phyloP scores from a whole-genome alignment of 495 filamentous ascomycete species.

The Letharia columbiana region DNA sequence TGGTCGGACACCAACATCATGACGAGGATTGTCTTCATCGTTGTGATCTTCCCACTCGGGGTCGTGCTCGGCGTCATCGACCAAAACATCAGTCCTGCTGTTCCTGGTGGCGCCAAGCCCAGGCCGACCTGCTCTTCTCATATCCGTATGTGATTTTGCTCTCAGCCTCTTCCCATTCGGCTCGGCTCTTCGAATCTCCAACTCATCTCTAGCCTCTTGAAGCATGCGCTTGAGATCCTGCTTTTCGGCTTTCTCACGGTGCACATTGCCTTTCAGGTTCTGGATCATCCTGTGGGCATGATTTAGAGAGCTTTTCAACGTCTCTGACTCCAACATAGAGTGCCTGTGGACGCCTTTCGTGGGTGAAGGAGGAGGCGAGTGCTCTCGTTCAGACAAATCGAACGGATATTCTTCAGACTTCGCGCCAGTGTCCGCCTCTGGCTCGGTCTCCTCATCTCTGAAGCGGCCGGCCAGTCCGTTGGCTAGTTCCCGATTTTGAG shows the following conservation, averaged over 20 bases:
- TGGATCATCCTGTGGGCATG: conserved; percentile 96
- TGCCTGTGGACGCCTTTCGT: conserved; percentile 86
- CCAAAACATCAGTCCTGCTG: conserved; percentile 63
- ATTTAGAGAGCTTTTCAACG: conserved; percentile 81
- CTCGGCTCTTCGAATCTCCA: conserved; percentile 68
- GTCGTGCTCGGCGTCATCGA: conserved; percentile 47
- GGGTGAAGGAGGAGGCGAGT: conserved; percentile 83
- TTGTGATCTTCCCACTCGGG: conserved; percentile 86
- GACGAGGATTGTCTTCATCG: conserved; percentile 41
- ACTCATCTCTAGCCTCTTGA: conserved; percentile 88
- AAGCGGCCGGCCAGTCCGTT: conserved; percentile 63
- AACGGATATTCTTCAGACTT: conserved; percentile 56
- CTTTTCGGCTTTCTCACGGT: conserved; percentile 97
- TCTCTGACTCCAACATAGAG: conserved; percentile 84
- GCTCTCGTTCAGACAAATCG: conserved; percentile 71
- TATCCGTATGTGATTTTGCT: conserved; percentile 50
- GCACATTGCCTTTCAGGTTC: conserved; percentile 84
- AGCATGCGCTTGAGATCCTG: conserved; percentile 90
- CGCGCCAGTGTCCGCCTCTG: conserved; percentile 45
- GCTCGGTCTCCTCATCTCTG: conserved; percentile 54
- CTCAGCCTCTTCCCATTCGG: conserved; percentile 57
- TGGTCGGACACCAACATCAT: conserved; percentile 27
- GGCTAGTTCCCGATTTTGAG: conserved; percentile 83
- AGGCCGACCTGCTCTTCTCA: conserved; percentile 67
- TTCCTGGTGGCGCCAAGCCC: conserved; percentile 71